Conservation (phyloP, 345 rosid genomes). For the Kernera saxatilis region DNA sequence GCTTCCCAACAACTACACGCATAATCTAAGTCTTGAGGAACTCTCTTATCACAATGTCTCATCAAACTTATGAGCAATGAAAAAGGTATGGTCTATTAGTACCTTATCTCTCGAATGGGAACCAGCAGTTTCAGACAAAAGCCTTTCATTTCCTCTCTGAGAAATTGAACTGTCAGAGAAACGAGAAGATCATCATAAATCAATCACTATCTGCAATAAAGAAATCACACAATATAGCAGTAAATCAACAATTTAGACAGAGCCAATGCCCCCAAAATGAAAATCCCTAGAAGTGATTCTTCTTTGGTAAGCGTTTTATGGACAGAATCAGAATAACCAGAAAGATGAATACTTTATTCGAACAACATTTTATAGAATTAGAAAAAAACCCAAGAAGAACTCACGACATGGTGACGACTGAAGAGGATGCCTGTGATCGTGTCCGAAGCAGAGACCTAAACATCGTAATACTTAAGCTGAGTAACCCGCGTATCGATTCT, state of each 20-base stretch:
- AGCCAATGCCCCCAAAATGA: neutral
- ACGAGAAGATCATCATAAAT: neutral
- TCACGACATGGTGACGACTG: slow-evolving; percentile 28
- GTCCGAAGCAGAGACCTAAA: slow-evolving; percentile 30
- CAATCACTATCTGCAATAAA: neutral
- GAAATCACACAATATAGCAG: neutral
- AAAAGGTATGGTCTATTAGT: neutral
- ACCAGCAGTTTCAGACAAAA: slow-evolving; percentile 17
- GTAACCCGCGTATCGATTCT: neutral
- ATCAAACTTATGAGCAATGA: neutral
- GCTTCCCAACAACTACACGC: neutral
- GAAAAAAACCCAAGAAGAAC: neutral
- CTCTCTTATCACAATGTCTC: neutral
- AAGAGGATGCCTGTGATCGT: slow-evolving; percentile 22
- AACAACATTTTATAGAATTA: neutral
- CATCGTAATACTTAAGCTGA: neutral
- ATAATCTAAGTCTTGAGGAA: neutral
- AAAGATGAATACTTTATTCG: slow-evolving; percentile 9
- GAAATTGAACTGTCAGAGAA: slow-evolving; percentile 17
- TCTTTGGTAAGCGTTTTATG: neutral
- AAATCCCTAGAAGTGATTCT: neutral
- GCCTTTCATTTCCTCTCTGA: slow-evolving; percentile 22
- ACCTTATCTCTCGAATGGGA: slow-evolving; percentile 26
- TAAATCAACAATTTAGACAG: neutral
- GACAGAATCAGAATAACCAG: neutral